phyloP scores from a whole-genome alignment of 257 asterid species.

The Plectranthus barbatus region DNA sequence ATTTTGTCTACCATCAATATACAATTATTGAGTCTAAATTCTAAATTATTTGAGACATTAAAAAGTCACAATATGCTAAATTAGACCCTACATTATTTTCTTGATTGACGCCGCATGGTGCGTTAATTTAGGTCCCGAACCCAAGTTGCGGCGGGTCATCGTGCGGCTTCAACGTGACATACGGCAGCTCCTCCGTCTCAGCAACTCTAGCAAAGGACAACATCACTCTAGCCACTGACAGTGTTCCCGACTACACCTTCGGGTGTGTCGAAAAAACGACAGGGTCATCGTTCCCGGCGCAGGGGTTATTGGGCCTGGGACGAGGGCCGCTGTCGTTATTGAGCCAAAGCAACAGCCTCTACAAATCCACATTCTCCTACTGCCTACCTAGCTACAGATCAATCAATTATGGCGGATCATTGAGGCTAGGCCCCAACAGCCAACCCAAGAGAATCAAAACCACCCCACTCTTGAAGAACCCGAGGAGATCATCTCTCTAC shows the following conservation, averaged over 20 bases:
- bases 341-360: conserved; percentile 50
- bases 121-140: conserved; percentile 47
- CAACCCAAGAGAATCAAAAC: conserved; percentile 62
- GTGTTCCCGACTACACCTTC: conserved; percentile 43
- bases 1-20: no score
- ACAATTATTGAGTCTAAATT: no score
- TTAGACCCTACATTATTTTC: no score
- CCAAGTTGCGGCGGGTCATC: conserved; percentile 37
- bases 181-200: conserved; percentile 54
- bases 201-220: conserved; percentile 52
- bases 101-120: no score
- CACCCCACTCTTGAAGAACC: conserved; percentile 53
- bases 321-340: conserved; percentile 62
- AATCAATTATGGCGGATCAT: conserved; percentile 44
- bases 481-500: conserved; percentile 69
- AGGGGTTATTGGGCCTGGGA: conserved; percentile 68
- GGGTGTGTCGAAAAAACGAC: conserved; percentile 47
- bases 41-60: no score
- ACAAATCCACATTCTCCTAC: conserved; percentile 65
- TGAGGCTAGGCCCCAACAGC: conserved; percentile 55
- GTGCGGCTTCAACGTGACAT: conserved; percentile 61
- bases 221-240: conserved; percentile 49
- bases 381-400: conserved; percentile 72
- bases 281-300: conserved; percentile 58
- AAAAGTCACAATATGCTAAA: no score